Conservation (phyloP, 2,329 filamentous ascomycete genomes). For the Saccharata proteae region DNA sequence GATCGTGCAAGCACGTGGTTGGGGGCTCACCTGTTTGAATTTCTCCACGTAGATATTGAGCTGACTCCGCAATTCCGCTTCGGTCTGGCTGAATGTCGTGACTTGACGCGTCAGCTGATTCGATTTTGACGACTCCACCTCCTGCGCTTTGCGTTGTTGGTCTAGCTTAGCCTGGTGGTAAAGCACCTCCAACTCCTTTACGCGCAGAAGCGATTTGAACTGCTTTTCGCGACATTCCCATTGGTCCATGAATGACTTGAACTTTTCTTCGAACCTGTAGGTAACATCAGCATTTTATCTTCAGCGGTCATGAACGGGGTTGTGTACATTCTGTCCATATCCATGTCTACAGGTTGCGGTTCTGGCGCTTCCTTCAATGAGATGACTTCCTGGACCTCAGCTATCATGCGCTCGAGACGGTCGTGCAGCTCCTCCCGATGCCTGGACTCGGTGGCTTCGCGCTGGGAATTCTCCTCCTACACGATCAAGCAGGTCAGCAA, state of each 20-base stretch:
- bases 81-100: slow-evolving; percentile 89
- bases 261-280: slow-evolving; percentile 54
- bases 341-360: slow-evolving; percentile 64
- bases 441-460: slow-evolving; percentile 74
- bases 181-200: slow-evolving; percentile 91
- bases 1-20: background rate
- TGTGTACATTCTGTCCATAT: slow-evolving; percentile 76
- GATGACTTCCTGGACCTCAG: slow-evolving; percentile 79
- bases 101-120: slow-evolving; percentile 84
- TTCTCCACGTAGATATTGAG: slow-evolving; percentile 98
- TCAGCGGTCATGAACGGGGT: background rate
- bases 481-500: slow-evolving; percentile 10
- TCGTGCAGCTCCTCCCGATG: slow-evolving; percentile 76
- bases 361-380: slow-evolving; percentile 67
- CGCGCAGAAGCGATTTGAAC: slow-evolving; percentile 81
- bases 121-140: slow-evolving; percentile 66
- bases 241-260: slow-evolving; percentile 92
- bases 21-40: slow-evolving; percentile 89
- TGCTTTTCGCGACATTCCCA: slow-evolving; percentile 92
- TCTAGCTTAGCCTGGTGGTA: slow-evolving; percentile 82
- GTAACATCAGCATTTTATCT: background rate
- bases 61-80: slow-evolving; percentile 84
- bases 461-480: slow-evolving; percentile 75
- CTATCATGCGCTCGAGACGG: slow-evolving; percentile 66
- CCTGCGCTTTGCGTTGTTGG: slow-evolving; percentile 77